Base-by-base conservation (phyloP, 1,139 yeast species). In the Wickerhamomyces sp. region DNA sequence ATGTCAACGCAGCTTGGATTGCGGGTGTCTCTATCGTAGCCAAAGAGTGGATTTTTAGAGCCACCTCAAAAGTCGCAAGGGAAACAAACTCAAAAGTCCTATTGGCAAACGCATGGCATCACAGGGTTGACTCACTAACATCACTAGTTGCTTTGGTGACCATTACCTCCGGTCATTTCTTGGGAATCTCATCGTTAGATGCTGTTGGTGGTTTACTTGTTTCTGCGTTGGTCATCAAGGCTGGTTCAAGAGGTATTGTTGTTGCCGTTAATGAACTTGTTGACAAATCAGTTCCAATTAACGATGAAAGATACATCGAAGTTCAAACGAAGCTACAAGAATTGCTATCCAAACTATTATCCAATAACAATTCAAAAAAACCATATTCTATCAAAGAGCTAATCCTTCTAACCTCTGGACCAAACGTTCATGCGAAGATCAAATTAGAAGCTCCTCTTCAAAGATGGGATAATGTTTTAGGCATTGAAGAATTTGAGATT, bases 51-150 rank as follows among this genome's bases (percentile, higher is more conserved):
- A 78, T 93, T 40, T 93, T 79, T 66, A 79, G 79, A 48, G 86
- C 87, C 14, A 93, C 99, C 0, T 76, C 84, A 69, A 78, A 79
- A 52, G 81, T 93, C 18, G 98, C 97, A 3, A 70, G 73, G 39
- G 70, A 75, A 50, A 79, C 90, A 31, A 85, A 88, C 59, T 89
- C 97, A 2, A 87, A 89, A 51, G 98, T 93, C 6, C 73, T 93
- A 45, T 83, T 89, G 42, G 99, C 99, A 7, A 93, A 93, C 61
- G 99, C 99, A 4, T 93, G 98, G 98, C 99, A 93, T 63, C 99
- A 93, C 61, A 76, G 99, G 52, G 91, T 93, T n/a, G 99, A 93
- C 63, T 85, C 96, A 1, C 65, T 93, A 55, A 94, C 98, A 0
- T 90, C 97, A 0, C 74, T 86, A 36, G 98, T 93, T 10, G 98